Evolutionary conservation across 2,329 filamentous ascomycete genomes (phyloP), one percentile per base, ranked within the genome.

Genomic region (Fusarium pseudograminearum): DNA sequence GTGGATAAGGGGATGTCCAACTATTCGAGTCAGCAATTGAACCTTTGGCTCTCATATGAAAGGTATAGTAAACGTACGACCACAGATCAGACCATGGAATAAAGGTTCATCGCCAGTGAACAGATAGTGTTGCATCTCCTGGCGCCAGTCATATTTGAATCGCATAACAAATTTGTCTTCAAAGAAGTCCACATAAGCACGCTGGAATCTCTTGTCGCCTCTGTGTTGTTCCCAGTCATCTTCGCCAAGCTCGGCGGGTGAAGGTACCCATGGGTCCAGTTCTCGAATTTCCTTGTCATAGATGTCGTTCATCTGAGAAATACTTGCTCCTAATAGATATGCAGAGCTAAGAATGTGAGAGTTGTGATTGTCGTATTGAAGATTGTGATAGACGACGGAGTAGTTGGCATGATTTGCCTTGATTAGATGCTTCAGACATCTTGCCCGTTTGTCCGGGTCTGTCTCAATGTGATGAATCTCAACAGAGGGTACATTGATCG

Each of bases 181-280:
- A 76, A 97, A 98, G 78, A 96, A 98, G 78, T 99, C 94, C 58
- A 99, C 84, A 76, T 91, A 99, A 1, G 94, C 95, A 63, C 95
- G 88, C 80, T 99, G 93, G 76, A 97, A 98, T 67, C 84, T 88
- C 73, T 86, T 86, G 77, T 93, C 89, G 24, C 95, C 94, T 33
- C 98, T 79, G 74, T 89, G 96, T 60, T 95, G 91, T 68, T 90
- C 86, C 95, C 96, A 99, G 78, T 99, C 96, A 59, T 91, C 86
- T 67, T 90, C 86, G 20, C 89, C 88, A 53, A 99, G 88, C 80
- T 99, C 96, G 7, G 90, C 89, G 0, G 96, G 96, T 3, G 94
- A 93, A 71, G 94, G 90, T 56, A 83, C 79, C 96, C 96, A 99
- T 26, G 89, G 85, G 70, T 95, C 93, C 15, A 98, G 84, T 55